Percentiles rank a stretch among this genome's conserved stretches.
Conservation (phyloP, 1,284 basidiomycete species). For the Apiotrichum sp. region DNA sequence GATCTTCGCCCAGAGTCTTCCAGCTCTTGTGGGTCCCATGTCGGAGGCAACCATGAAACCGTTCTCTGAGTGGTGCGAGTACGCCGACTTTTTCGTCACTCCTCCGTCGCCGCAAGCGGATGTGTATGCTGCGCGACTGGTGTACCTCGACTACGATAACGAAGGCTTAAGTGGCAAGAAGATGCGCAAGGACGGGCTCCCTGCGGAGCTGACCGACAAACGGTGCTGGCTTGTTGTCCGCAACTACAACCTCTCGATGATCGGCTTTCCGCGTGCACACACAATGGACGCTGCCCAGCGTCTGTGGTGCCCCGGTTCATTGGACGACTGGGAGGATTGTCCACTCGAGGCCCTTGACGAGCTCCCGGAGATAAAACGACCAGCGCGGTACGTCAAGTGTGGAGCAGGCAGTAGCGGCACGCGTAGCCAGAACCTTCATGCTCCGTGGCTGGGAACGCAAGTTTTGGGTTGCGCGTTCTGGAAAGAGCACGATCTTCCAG, state of each 20-base stretch:
- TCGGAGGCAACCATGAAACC: background rate
- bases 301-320: background rate
- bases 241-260: slow-evolving; percentile 1
- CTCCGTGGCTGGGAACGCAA: slow-evolving; percentile 4
- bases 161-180: background rate
- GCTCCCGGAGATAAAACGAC: background rate
- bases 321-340: background rate
- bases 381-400: slow-evolving; percentile 1
- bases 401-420: background rate
- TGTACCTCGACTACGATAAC: background rate
- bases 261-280: background rate
- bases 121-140: background rate
- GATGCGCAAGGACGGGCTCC: background rate
- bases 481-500: background rate
- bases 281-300: slow-evolving; percentile 1
- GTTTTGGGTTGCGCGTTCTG: background rate
- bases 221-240: background rate
- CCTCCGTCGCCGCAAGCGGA: background rate
- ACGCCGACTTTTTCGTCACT: slow-evolving; percentile 2
- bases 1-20: too few relatives aligned
- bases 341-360: too few relatives aligned
- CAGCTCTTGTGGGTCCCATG: too few relatives aligned
- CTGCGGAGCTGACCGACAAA: background rate
- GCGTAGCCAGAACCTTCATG: too few relatives aligned
- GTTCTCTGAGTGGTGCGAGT: background rate